Conservation (phyloP, 257 asterid species). For the Hygrophila difformis region DNA sequence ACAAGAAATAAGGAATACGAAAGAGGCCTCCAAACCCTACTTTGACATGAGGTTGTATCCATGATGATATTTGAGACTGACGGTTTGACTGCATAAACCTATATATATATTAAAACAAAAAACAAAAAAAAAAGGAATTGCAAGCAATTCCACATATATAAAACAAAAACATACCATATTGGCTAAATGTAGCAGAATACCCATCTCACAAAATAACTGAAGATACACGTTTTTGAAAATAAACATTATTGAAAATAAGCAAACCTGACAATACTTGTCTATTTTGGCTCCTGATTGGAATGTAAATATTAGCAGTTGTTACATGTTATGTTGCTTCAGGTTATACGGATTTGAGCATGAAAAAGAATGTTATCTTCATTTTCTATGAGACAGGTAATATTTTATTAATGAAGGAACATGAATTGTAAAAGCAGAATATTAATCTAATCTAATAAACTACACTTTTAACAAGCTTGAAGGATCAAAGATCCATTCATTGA, state of each 20-base stretch:
- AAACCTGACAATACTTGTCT: background rate
- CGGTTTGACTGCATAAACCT: slow-evolving; percentile 70
- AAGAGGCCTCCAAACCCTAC: slow-evolving; percentile 33
- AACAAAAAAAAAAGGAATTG: too few species aligned
- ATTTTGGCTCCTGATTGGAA: background rate
- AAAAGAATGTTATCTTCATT: too few species aligned
- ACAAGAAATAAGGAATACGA: background rate
- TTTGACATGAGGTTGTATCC: slow-evolving; percentile 89
- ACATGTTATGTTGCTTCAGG: slow-evolving; percentile 13
- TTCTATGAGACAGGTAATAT: too few species aligned
- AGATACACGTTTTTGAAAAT: background rate
- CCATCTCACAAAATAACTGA: slow-evolving; percentile 11
- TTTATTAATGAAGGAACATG: slow-evolving; percentile 7
- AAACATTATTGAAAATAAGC: background rate
- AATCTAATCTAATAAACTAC: background rate
- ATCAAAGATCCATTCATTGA: slow-evolving; percentile 5
- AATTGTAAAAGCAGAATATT: background rate
- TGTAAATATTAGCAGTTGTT: background rate
- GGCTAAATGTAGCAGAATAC: slow-evolving; percentile 1
- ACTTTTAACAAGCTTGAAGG: slow-evolving; percentile 7
- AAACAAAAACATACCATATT: background rate
- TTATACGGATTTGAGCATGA: too few species aligned
- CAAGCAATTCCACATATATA: too few species aligned
- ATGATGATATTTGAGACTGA: slow-evolving; percentile 73
- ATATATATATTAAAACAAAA: too few species aligned